Percentiles rank a stretch among this genome's conserved stretches.
Evolutionary conservation across 805 yeast genomes (phyloP).

Genomic region (Teunomyces funiuensis): DNA sequence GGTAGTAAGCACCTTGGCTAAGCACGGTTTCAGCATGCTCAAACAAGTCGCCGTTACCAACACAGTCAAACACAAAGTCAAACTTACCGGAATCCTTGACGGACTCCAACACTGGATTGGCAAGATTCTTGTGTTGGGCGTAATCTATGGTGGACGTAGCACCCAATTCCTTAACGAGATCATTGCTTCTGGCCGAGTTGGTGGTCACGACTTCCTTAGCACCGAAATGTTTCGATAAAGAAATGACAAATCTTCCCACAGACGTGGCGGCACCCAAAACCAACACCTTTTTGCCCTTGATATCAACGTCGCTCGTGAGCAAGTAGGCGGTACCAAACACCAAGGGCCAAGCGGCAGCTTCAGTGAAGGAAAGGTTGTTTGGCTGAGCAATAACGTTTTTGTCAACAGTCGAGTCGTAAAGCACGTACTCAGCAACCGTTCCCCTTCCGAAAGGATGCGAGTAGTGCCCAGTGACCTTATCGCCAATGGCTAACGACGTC

Average conservation of each 20-base stretch:
- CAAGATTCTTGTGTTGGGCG: slow-evolving; percentile 38
- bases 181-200: slow-evolving; percentile 51
- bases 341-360: slow-evolving; percentile 68
- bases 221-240: slow-evolving; percentile 50
- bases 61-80: slow-evolving; percentile 64
- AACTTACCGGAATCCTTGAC: slow-evolving; percentile 40
- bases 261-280: slow-evolving; percentile 75
- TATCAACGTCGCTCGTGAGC: slow-evolving; percentile 30
- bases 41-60: slow-evolving; percentile 56
- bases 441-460: slow-evolving; percentile 30
- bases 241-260: slow-evolving; percentile 59
- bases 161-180: slow-evolving; percentile 48
- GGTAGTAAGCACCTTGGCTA: slow-evolving; percentile 50
- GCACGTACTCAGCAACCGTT: slow-evolving; percentile 47
- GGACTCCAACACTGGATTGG: slow-evolving; percentile 34
- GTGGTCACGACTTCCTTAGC: slow-evolving; percentile 56
- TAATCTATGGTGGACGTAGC: slow-evolving; percentile 62
- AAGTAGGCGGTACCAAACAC: slow-evolving; percentile 63
- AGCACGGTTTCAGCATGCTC: slow-evolving; percentile 41
- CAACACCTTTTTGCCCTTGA: slow-evolving; percentile 49
- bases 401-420: slow-evolving; percentile 36
- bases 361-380: slow-evolving; percentile 42
- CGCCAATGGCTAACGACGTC: slow-evolving; percentile 23
- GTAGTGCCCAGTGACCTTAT: slow-evolving; percentile 29
- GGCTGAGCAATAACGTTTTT: slow-evolving; percentile 47